Base-by-base conservation (phyloP, 768 basidiomycete genomes). In the Guyanaporus albipodus region DNA sequence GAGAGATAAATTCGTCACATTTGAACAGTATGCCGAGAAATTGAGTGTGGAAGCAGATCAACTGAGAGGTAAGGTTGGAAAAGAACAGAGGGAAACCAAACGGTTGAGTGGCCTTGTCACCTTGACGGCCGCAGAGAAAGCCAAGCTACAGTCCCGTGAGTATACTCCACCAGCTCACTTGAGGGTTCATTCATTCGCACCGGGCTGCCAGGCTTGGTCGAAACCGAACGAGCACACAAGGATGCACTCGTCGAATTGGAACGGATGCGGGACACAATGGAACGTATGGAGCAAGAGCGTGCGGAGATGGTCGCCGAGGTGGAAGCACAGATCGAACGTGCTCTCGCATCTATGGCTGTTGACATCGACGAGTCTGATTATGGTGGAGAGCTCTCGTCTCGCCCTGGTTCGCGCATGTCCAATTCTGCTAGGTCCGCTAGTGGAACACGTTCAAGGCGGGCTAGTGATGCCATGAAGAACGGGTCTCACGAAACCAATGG, bases 11-110 rank as follows among this genome's bases (percentile, higher is more conserved):
- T 95, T 95, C 57, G 87, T 93, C 41, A 86, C 87, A 12, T 95
- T 96, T 55, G 93, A 96, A 65, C 84, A 86, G 65, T 93, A 94
- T 61, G 92, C 93, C 8, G 92, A 94, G 71, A 86, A 87, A 60
- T 76, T 96, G 24, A 90, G 87, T 56, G 76, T 74, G 15, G 93
- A 96, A 67, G 91, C 92, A 29, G 80, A 78, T 26, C 90, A 95
- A 48, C 71, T 96, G 54, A 76, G 91, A 54, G 66, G 79, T 23
- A 93, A 91, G 73, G 92, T 95, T 63, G 90, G 89, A 64, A 87
- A 85, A 69, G 92, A 95, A 67, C 88, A 91, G 63, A 74, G 82
- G 49, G 92, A 95, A 70, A 89, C 90, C 23, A 90, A 84, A 69
- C 72, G 93, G 42, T 67, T 96, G 50, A 85, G 87, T 54, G 85